A percentile compares a stretch with the other conserved stretches of the same genome.
phyloP scores from a whole-genome alignment of 306 rosid species.

The Inga laurina region DNA sequence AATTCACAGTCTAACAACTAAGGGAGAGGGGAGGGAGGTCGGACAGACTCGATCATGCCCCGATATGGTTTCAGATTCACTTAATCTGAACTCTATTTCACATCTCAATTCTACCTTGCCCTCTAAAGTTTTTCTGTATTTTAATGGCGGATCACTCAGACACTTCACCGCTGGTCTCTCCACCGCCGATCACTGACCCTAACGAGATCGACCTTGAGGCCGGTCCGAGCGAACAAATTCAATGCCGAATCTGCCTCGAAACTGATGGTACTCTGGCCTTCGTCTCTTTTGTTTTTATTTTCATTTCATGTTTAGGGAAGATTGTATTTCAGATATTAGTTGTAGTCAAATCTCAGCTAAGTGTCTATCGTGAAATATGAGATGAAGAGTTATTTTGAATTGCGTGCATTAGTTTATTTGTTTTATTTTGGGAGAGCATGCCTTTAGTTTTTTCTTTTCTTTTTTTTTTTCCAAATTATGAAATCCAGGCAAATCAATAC shows the following conservation, averaged over 20 bases:
- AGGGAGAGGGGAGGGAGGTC: neutral
- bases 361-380: neutral
- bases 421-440: neutral
- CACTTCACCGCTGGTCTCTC: slow-evolving; percentile 75
- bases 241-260: slow-evolving; percentile 87
- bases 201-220: slow-evolving; percentile 85
- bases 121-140: slow-evolving; percentile 38
- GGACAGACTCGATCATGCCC: neutral
- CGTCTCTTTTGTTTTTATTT: slow-evolving; percentile 10
- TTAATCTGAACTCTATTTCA: neutral
- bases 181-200: slow-evolving; percentile 50
- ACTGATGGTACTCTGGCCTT: slow-evolving; percentile 57
- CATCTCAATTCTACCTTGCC: neutral
- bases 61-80: slow-evolving; percentile 1
- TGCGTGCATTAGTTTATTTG: too few species aligned
- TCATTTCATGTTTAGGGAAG: slow-evolving; percentile 28
- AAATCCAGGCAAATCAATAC: neutral
- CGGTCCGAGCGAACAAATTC: slow-evolving; percentile 74
- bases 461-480: neutral
- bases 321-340: neutral
- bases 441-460: neutral
- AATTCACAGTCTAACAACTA: neutral
- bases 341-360: neutral
- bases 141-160: slow-evolving; percentile 81
- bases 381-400: slow-evolving; percentile 10